Conservation (phyloP, 2,329 filamentous ascomycete genomes). For the Leptographium radiaticola region DNA sequence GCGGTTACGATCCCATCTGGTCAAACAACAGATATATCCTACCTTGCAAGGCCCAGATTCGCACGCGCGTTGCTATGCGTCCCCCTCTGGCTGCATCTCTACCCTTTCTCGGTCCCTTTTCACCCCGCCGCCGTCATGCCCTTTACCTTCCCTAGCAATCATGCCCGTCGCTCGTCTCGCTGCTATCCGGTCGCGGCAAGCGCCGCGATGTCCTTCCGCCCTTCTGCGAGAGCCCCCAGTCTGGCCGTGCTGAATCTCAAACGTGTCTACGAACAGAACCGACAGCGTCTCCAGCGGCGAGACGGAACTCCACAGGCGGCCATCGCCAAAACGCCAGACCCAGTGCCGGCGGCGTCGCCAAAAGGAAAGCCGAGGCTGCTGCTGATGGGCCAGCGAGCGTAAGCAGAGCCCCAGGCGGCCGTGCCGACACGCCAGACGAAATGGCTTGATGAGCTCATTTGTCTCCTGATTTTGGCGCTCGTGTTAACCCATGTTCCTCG, state of each 20-base stretch:
- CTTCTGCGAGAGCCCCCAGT: conserved; percentile 31
- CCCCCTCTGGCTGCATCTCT: not conserved
- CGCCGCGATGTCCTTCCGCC: not conserved
- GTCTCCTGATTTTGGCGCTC: conserved; percentile 5
- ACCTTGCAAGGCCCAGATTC: not conserved
- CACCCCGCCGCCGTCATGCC: not conserved
- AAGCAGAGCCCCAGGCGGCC: conserved; percentile 14
- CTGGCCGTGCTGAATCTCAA: conserved; percentile 50
- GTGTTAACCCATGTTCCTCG: not conserved
- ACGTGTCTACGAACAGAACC: conserved; percentile 50
- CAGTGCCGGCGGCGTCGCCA: conserved; percentile 29
- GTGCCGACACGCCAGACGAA: not conserved
- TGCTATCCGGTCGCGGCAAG: not conserved
- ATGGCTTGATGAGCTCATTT: not conserved
- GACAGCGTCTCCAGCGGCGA: conserved; percentile 34
- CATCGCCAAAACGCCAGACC: conserved; percentile 25
- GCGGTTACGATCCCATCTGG: not conserved
- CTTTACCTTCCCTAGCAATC: not conserved
- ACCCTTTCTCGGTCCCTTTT: not conserved
- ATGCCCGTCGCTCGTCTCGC: not conserved
- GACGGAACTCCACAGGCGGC: conserved; percentile 20
- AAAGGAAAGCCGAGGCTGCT: conserved; percentile 73
- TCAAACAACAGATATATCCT: not conserved
- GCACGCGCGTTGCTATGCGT: not conserved
- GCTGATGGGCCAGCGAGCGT: conserved; percentile 94